These are phyloP conservation scores for Mycena maculata DNA, from an alignment of 768 basidiomycete species.

Conservation along the genomic window DNA sequence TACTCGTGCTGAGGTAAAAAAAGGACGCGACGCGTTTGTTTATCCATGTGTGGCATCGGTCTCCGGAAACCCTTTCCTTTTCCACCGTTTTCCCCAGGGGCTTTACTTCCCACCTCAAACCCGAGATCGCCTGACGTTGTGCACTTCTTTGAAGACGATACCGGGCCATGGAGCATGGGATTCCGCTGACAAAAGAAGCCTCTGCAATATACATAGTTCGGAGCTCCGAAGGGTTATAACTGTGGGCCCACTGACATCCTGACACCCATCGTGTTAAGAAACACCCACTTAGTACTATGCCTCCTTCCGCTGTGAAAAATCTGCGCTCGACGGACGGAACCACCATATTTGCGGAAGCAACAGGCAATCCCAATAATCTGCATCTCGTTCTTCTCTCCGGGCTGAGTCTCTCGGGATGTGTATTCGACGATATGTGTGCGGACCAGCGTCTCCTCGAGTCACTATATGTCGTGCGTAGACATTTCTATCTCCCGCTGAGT, in stretches of 20 bases:
- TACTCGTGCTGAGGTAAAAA: too few relatives aligned
- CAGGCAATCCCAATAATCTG: conserved; percentile 50
- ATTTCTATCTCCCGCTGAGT: background rate
- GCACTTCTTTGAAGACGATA: too few relatives aligned
- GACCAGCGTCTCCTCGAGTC: conserved; percentile 40
- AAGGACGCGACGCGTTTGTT: conserved; percentile 10
- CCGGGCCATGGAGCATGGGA: too few relatives aligned
- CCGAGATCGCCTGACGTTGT: too few relatives aligned
- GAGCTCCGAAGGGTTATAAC: background rate
- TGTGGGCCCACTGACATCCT: background rate
- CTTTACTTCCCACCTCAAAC: too few relatives aligned
- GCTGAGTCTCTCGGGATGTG: conserved; percentile 47
- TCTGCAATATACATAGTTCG: too few relatives aligned
- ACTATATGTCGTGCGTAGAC: conserved; percentile 41
- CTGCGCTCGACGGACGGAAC: conserved; percentile 48
- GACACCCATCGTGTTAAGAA: background rate
- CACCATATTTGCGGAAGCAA: conserved; percentile 52
- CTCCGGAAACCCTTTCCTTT: background rate
- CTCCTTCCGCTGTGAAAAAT: conserved; percentile 12
- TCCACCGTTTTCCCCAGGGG: too few relatives aligned
- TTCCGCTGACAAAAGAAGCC: too few relatives aligned
- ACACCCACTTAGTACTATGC: background rate
- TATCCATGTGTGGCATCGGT: background rate
- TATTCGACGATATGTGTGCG: conserved; percentile 53
- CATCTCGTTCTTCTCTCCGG: conserved; percentile 58